Evolutionary conservation across 1,284 basidiomycete genomes (phyloP), one percentile per base, ranked within the genome.

Genomic region (Singerocomus inundabilis): DNA sequence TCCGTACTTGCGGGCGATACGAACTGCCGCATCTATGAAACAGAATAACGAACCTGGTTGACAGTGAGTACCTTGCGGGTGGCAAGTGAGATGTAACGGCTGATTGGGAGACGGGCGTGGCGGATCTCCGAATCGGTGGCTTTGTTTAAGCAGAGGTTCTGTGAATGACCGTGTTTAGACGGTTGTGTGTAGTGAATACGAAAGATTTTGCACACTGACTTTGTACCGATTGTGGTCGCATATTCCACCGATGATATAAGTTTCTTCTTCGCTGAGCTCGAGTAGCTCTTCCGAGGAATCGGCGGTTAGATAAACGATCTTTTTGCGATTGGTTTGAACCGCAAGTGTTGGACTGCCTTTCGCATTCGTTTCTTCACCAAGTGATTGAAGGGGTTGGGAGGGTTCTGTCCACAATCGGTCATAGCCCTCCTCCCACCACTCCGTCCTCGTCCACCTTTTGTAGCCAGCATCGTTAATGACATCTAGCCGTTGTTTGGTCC

Each of bases 141-240:
- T 71, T 96, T 97, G 66, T 92, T 79, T 47, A 91, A 77, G 68
- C 97, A 99, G 18, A 99, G 75, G 64, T 87, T 88, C 92, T 96
- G 34, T 46, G 36, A 26, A 35, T 42, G 25, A 1, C 24, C 6
- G 26, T 33, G 35, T 28, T 58, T 33, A 48, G 38, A 38, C 24
- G n/a, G 16, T n/a, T 33, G 39, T 25, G 21, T 36, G 13, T 39
- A 15, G 31, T 26, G 25, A 13, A 44, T 26, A 38, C 21, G 34
- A 44, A 42, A 15, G 21, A 2, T 40, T 41, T 35, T 24, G 32
- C 9, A 15, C 32, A 50, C 62, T 30, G 24, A 59, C 93, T 80
- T 98, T 99, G 78, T 98, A 91, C 32, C 96, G 85, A 72, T 99
- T 99, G 60, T 90, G 90, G 69, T 99, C 97, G 53, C 91, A 91